Conservation (phyloP, 148 eudicot species). For the Camellia lanceoleosa region DNA sequence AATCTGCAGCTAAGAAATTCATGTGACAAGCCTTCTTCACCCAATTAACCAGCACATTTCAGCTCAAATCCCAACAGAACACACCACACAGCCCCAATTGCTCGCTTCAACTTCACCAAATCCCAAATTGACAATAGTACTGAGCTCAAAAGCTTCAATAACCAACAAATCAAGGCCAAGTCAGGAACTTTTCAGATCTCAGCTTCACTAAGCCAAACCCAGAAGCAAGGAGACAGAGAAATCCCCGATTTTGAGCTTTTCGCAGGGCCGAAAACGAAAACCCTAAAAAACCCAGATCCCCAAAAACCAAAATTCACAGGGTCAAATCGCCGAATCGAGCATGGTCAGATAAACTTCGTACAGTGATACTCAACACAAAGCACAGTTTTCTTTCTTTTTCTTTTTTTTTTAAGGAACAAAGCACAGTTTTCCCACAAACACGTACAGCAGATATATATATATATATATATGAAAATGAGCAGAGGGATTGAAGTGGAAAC, state of each 20-base stretch:
- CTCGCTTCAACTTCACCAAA: neutral
- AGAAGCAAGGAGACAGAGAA: slow-evolving; percentile 5
- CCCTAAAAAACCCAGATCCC: slow-evolving; percentile 22
- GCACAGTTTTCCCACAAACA: neutral
- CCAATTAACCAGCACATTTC: slow-evolving; percentile 2
- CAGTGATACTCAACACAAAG: neutral
- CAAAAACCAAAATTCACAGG: neutral
- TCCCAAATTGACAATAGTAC: neutral
- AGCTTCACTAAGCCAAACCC: neutral
- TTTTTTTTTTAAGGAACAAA: neutral
- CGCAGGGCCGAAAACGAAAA: slow-evolving; percentile 12
- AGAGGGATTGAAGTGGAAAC: slow-evolving; percentile 13
- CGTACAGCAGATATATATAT: neutral
- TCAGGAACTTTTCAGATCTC: slow-evolving; percentile 25
- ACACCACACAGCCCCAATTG: neutral
- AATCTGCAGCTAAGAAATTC: neutral
- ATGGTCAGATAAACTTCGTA: neutral
- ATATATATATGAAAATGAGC: neutral
- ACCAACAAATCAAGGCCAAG: neutral
- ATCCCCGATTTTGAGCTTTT: slow-evolving; percentile 14
- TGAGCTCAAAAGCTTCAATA: neutral
- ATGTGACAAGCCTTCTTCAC: slow-evolving; percentile 21
- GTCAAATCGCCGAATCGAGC: neutral
- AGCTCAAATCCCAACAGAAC: slow-evolving; percentile 6
- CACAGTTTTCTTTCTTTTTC: neutral